These are phyloP conservation scores for Triticum monococcum DNA, from an alignment of 176 grass and related monocot genomes.

Conservation along the genomic window DNA sequence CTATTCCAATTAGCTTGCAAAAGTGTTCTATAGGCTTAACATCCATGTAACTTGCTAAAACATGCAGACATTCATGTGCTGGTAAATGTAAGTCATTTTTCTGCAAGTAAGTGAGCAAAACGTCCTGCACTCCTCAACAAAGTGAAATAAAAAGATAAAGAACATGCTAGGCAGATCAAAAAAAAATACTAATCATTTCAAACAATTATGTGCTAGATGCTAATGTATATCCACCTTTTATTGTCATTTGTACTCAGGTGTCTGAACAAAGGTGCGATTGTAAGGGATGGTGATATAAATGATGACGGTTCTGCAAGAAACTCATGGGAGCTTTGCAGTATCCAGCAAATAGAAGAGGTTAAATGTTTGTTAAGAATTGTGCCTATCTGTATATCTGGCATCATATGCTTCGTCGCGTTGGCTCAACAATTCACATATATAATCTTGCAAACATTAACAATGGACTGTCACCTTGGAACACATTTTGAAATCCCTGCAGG, in stretches of 20 bases:
- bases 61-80: slow-evolving; percentile 7
- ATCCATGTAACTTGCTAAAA: slow-evolving; percentile 3
- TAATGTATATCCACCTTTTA: neutral
- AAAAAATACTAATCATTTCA: neutral
- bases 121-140: neutral
- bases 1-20: slow-evolving; percentile 4
- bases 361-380: slow-evolving; percentile 83
- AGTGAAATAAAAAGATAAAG: neutral
- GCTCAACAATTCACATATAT: slow-evolving; percentile 68
- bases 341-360: slow-evolving; percentile 75
- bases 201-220: slow-evolving; percentile 6
- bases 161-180: neutral
- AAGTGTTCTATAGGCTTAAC: neutral
- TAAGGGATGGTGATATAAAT: slow-evolving; percentile 52
- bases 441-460: slow-evolving; percentile 54
- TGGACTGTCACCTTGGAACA: slow-evolving; percentile 59
- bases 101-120: neutral
- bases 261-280: slow-evolving; percentile 70
- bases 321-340: slow-evolving; percentile 62
- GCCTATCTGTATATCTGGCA: slow-evolving; percentile 60
- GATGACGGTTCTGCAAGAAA: slow-evolving; percentile 49
- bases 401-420: slow-evolving; percentile 59
- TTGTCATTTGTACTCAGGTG: slow-evolving; percentile 43
- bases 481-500: slow-evolving; percentile 62
- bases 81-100: slow-evolving; percentile 10